These are phyloP conservation scores for Xylariales sp. DNA, from an alignment of 2,329 filamentous ascomycete species.

Conservation along the genomic window DNA sequence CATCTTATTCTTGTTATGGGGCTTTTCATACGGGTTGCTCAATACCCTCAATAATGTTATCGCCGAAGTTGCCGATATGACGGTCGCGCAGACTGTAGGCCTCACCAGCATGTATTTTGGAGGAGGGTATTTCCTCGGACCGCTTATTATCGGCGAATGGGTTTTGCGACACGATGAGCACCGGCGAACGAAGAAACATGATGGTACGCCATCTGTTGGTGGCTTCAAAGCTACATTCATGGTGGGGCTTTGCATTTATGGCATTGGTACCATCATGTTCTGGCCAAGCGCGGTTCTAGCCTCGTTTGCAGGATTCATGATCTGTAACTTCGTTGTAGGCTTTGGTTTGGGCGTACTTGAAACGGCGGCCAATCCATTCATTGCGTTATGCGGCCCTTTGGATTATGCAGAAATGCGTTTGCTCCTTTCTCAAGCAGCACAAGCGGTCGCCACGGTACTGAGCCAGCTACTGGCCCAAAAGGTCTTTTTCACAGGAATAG, in stretches of 20 bases:
- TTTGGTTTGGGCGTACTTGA: constrained; percentile 74
- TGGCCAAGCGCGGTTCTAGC: constrained; percentile 74
- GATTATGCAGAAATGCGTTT: constrained; percentile 71
- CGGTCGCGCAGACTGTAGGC: constrained; percentile 57
- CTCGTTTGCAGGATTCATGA: constrained; percentile 75
- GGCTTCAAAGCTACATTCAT: constrained; percentile 83
- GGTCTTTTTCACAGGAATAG: constrained; percentile 65
- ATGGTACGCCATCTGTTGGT: constrained; percentile 37
- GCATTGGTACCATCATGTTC: constrained; percentile 75
- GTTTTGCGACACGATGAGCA: constrained; percentile 66
- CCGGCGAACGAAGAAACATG: constrained; percentile 33
- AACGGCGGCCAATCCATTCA: constrained; percentile 74
- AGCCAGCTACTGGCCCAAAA: constrained; percentile 69
- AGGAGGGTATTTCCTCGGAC: constrained; percentile 65
- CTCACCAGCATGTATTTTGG: constrained; percentile 69
- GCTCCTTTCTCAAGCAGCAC: constrained; percentile 70
- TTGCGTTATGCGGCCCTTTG: constrained; percentile 67
- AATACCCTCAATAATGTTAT: constrained; percentile 75
- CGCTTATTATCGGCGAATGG: constrained; percentile 65
- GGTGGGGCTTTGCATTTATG: constrained; percentile 69
- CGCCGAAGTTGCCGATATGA: constrained; percentile 58
- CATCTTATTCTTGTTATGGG: constrained; percentile 83
- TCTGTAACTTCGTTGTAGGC: constrained; percentile 69
- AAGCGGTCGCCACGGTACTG: constrained; percentile 70
- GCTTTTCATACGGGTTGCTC: constrained; percentile 82